A percentile compares a stretch with the other conserved stretches of the same genome.
These are phyloP conservation scores for Trypanosoma theileri DNA, from an alignment of 208 protist genomes.

Conservation along the genomic window DNA sequence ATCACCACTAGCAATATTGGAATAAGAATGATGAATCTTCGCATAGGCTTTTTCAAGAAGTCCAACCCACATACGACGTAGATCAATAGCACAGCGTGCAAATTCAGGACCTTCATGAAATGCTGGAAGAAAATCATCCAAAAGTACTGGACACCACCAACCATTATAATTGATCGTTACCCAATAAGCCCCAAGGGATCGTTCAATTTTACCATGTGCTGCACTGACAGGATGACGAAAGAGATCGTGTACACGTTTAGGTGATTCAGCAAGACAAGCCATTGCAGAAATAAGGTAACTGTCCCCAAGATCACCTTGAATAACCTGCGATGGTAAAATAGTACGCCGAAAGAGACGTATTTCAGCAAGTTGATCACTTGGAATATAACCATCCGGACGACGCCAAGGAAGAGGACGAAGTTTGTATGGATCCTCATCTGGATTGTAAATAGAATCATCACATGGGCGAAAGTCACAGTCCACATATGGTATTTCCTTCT, in stretches of 20 bases:
- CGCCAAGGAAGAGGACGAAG: constrained; percentile 59
- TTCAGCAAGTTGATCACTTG: constrained; percentile 52
- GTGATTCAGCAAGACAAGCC: constrained; percentile 50
- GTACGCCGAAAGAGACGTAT: constrained; percentile 68
- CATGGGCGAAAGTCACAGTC: constrained; percentile 70
- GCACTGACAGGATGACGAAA: constrained; percentile 69
- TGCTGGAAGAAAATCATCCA: constrained; percentile 82
- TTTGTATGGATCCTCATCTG: constrained; percentile 61
- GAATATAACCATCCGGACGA: constrained; percentile 57
- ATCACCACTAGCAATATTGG: constrained; percentile 79
- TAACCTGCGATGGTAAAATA: constrained; percentile 63
- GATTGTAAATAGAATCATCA: constrained; percentile 65
- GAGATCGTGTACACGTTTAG: constrained; percentile 43
- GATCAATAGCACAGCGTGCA: constrained; percentile 49
- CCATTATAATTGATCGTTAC: constrained; percentile 81
- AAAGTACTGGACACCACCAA: constrained; percentile 75
- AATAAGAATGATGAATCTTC: constrained; percentile 81
- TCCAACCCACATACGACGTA: constrained; percentile 80
- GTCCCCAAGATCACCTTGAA: constrained; percentile 76
- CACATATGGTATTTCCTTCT: constrained; percentile 52
- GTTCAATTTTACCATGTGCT: constrained; percentile 52
- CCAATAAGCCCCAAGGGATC: constrained; percentile 67
- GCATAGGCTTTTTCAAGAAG: constrained; percentile 89
- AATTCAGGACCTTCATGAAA: constrained; percentile 62
- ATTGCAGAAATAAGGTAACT: constrained; percentile 79